Evolutionary conservation across 495 filamentous ascomycete species (phyloP).

Genomic region (Viridothelium virens): DNA sequence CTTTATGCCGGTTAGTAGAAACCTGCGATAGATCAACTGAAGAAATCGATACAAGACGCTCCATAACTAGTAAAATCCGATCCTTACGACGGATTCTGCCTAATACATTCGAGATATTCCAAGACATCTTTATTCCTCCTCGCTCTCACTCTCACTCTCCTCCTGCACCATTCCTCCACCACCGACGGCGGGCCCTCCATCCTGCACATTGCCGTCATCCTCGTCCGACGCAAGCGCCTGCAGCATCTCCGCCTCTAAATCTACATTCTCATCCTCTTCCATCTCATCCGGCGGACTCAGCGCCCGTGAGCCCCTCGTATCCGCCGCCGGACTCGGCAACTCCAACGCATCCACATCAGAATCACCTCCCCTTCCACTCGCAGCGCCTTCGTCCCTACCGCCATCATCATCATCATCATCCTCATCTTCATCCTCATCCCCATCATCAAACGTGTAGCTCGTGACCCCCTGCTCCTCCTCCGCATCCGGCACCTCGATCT

Average conservation of each 20-base stretch:
- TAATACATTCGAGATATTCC: neutral
- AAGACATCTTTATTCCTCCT: slow-evolving; percentile 4
- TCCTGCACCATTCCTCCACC: neutral
- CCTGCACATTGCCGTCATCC: slow-evolving; percentile 8
- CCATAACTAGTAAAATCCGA: neutral
- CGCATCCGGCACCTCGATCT: slow-evolving; percentile 12
- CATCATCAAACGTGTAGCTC: neutral
- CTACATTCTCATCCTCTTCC: slow-evolving; percentile 9
- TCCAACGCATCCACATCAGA: slow-evolving; percentile 13
- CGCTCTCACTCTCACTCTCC: slow-evolving; percentile 16
- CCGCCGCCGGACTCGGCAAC: slow-evolving; percentile 11
- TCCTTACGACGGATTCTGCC: neutral
- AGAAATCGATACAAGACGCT: too few species aligned
- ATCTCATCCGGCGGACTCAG: slow-evolving; percentile 13
- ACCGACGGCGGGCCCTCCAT: neutral
- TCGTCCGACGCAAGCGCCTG: slow-evolving; percentile 39
- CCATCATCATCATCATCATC: slow-evolving; percentile 13
- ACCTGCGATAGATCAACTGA: too few species aligned
- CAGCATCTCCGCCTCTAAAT: slow-evolving; percentile 14
- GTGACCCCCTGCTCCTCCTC: neutral
- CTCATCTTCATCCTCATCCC: slow-evolving; percentile 6
- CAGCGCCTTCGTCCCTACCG: slow-evolving; percentile 18
- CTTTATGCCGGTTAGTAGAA: too few species aligned
- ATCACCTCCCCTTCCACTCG: slow-evolving; percentile 11
- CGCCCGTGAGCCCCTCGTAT: neutral